phyloP scores from a whole-genome alignment of 345 rosid genomes.

The Eutrema yunnanense region DNA sequence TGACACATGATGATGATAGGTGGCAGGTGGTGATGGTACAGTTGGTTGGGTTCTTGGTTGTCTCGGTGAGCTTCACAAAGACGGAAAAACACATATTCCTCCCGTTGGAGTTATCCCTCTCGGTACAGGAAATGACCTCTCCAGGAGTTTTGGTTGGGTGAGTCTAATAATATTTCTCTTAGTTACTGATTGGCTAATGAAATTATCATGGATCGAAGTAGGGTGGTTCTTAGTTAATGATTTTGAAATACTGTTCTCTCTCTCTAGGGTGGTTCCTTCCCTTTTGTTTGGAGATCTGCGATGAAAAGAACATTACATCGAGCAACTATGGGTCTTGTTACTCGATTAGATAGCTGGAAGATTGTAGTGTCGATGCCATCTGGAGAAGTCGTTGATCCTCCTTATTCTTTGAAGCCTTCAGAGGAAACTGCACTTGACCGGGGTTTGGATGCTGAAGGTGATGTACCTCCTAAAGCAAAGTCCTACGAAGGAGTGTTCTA shows the following conservation, averaged over 20 bases:
- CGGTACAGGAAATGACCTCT: constrained; percentile 91
- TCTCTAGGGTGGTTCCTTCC: constrained; percentile 89
- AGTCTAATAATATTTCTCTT: neutral
- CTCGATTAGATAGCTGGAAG: constrained; percentile 86
- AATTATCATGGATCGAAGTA: too few species aligned
- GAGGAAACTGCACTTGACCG: constrained; percentile 63
- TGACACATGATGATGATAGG: constrained; percentile 40
- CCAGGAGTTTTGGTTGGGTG: constrained; percentile 98
- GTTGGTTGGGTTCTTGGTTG: constrained; percentile 96
- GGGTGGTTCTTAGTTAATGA: constrained; percentile 7
- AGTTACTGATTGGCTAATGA: too few species aligned
- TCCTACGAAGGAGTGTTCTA: constrained; percentile 85
- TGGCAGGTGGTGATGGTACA: constrained; percentile 99
- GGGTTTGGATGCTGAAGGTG: constrained; percentile 54
- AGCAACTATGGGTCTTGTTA: constrained; percentile 49
- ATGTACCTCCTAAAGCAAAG: constrained; percentile 48
- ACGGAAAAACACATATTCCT: constrained; percentile 61
- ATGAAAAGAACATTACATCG: constrained; percentile 63
- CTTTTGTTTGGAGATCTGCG: constrained; percentile 94
- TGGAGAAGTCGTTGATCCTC: constrained; percentile 65
- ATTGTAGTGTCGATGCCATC: constrained; percentile 61
- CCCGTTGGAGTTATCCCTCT: constrained; percentile 90
- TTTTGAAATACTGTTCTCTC: neutral
- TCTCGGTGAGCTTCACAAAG: constrained; percentile 63
- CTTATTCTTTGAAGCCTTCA: constrained; percentile 61